Percentiles rank a stretch among this genome's conserved stretches.
Conservation (phyloP, 371 early-diverging fungal genomes). For the Funneliformis caledonium region DNA sequence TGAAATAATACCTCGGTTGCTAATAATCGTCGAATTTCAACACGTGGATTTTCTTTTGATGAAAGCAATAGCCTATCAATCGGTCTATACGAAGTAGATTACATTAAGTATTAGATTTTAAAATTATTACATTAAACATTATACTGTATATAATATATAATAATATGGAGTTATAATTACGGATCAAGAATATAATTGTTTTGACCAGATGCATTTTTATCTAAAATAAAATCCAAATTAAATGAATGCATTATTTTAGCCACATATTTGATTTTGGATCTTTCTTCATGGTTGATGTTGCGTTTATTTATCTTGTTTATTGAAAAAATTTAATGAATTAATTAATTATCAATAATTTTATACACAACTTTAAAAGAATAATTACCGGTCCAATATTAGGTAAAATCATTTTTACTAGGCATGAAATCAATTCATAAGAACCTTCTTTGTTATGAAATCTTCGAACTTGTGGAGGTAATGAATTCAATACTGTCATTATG, state of each 20-base stretch:
- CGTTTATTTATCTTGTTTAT: neutral
- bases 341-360: neutral
- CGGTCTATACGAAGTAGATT: neutral
- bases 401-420: slow-evolving; percentile 74
- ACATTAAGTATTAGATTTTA: neutral
- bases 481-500: slow-evolving; percentile 55
- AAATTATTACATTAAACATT: neutral
- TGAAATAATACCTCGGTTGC: no score
- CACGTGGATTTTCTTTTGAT: neutral
- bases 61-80: neutral
- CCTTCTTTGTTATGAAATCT: slow-evolving; percentile 53
- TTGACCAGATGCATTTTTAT: slow-evolving; percentile 71
- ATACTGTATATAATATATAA: neutral
- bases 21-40: no score
- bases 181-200: slow-evolving; percentile 78
- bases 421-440: slow-evolving; percentile 66
- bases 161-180: slow-evolving; percentile 52
- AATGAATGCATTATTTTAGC: slow-evolving; percentile 76
- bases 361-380: slow-evolving; percentile 11
- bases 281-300: neutral
- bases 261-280: slow-evolving; percentile 58
- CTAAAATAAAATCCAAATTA: slow-evolving; percentile 75
- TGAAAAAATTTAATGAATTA: neutral
- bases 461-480: slow-evolving; percentile 57
- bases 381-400: slow-evolving; percentile 76